Percentiles rank a stretch among this genome's conserved stretches.
Evolutionary conservation across 2,329 filamentous ascomycete species (phyloP).

Genomic region (Cyphellophora europaea): DNA sequence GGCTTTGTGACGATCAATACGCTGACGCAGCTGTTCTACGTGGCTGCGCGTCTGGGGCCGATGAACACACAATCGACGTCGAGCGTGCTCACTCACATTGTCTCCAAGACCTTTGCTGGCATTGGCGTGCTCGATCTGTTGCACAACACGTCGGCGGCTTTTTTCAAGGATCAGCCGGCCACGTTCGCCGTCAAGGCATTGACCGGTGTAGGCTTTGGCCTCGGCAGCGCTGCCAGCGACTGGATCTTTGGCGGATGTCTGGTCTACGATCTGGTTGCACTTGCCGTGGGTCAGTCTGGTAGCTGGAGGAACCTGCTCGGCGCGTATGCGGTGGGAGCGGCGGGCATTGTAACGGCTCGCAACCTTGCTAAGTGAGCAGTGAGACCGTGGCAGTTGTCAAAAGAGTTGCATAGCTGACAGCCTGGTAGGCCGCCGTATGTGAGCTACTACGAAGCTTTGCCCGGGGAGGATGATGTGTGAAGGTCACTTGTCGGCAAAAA

Average conservation of each 20-base stretch:
- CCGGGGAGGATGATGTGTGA: not conserved
- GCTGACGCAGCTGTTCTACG: slow-evolving; percentile 45
- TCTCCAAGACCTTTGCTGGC: slow-evolving; percentile 51
- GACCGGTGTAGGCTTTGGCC: slow-evolving; percentile 46
- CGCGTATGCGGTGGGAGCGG: slow-evolving; percentile 41
- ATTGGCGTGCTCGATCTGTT: slow-evolving; percentile 52
- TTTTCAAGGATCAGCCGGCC: slow-evolving; percentile 41
- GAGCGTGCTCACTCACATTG: slow-evolving; percentile 48
- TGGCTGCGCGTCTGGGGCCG: slow-evolving; percentile 36
- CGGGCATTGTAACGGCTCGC: slow-evolving; percentile 43
- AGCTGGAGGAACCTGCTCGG: slow-evolving; percentile 44
- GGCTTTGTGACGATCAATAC: slow-evolving; percentile 50
- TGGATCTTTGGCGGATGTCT: slow-evolving; percentile 53
- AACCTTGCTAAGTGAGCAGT: slow-evolving; percentile 41
- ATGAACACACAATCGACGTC: slow-evolving; percentile 42
- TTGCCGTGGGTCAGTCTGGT: slow-evolving; percentile 44
- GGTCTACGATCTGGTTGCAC: slow-evolving; percentile 48
- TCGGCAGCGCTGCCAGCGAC: slow-evolving; percentile 41
- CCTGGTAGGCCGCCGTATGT: not conserved
- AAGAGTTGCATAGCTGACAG: no score
- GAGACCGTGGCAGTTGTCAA: no score
- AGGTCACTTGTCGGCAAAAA: no score
- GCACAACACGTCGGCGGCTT: slow-evolving; percentile 50
- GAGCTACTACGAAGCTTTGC: not conserved
- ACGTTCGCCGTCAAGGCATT: slow-evolving; percentile 38